Evolutionary conservation across 139 green algal genomes (phyloP).

Genomic region (Chlorella sp.): DNA sequence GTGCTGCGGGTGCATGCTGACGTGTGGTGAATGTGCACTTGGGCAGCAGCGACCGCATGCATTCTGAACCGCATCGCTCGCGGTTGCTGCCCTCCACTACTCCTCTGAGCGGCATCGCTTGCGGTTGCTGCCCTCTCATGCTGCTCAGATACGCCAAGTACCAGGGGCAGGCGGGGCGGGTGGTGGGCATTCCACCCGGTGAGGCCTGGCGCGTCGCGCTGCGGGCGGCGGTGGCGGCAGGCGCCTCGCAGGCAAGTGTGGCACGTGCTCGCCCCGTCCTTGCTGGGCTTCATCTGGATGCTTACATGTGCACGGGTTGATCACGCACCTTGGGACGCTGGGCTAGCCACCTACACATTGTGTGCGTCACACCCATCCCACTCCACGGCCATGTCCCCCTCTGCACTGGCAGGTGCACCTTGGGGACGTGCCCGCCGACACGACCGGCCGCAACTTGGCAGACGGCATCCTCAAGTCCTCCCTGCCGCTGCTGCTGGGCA

Average conservation of each 20-base stretch:
- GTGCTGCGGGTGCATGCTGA: too few species aligned
- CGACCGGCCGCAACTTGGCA: constrained; percentile 59
- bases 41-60: too few species aligned
- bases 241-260: constrained; percentile 42
- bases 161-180: constrained; percentile 53
- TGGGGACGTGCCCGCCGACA: constrained; percentile 58
- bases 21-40: too few species aligned
- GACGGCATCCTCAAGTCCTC: constrained; percentile 44
- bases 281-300: not conserved
- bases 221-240: constrained; percentile 50
- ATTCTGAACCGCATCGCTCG: too few species aligned
- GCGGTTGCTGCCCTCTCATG: too few species aligned
- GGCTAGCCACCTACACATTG: too few species aligned
- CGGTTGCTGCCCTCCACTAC: too few species aligned
- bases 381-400: too few species aligned
- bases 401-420: constrained; percentile 58
- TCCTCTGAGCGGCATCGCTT: too few species aligned
- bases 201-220: constrained; percentile 78
- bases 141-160: constrained; percentile 56
- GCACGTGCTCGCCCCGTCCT: not conserved
- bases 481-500: constrained; percentile 15
- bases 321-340: too few species aligned
- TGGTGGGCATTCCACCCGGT: constrained; percentile 61
- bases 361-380: too few species aligned
- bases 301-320: not conserved